phyloP scores from a whole-genome alignment of 257 asterid genomes.

The Catharanthus roseus region DNA sequence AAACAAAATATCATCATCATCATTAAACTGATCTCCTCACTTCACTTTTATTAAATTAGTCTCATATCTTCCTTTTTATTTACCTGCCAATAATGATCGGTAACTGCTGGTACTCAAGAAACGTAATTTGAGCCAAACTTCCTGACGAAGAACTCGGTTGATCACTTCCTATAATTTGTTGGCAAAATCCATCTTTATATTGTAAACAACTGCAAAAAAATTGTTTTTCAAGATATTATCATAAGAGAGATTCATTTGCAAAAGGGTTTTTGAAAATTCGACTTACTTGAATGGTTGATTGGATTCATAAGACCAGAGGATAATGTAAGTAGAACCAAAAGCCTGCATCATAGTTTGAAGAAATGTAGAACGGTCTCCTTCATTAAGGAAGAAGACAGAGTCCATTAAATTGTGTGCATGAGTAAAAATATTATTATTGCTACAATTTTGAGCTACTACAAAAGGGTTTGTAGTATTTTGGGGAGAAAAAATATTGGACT shows the following conservation, averaged over 20 bases:
- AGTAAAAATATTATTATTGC: not conserved
- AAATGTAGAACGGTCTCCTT: conserved; percentile 44
- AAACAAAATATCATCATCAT: no score
- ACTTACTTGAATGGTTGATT: conserved; percentile 56
- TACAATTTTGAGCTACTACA: not conserved
- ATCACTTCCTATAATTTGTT: conserved; percentile 26
- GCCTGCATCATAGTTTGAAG: conserved; percentile 47
- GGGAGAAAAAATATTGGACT: not conserved
- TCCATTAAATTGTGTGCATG: conserved; percentile 33
- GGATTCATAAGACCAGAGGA: conserved; percentile 61
- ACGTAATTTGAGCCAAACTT: conserved; percentile 39
- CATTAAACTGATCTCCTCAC: no score
- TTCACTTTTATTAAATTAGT: no score
- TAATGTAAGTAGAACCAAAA: conserved; percentile 49
- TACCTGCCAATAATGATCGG: conserved; percentile 21
- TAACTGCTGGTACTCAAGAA: conserved; percentile 41
- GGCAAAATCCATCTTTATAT: conserved; percentile 44
- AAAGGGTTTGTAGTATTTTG: no score
- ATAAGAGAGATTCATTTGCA: not conserved
- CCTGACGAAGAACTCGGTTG: conserved; percentile 42
- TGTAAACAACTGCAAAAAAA: conserved; percentile 35
- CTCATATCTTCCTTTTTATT: conserved; percentile 36
- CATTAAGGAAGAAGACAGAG: conserved; percentile 47
- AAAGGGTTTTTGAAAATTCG: not conserved
- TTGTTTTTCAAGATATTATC: not conserved